These are phyloP conservation scores for Salix udensis DNA, from an alignment of 345 rosid genomes.

Conservation along the genomic window DNA sequence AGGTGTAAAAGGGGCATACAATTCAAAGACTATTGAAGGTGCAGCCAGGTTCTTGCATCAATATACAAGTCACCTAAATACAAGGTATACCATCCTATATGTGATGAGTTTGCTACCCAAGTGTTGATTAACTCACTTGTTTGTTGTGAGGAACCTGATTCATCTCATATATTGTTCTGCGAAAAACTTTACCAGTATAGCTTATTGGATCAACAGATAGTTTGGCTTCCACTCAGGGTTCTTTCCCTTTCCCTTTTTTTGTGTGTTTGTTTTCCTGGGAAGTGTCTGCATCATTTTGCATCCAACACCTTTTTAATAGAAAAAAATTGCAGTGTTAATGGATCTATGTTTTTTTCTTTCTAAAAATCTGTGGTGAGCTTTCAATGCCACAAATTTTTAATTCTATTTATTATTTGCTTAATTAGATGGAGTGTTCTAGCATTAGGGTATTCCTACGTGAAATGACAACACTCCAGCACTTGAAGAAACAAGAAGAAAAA, in stretches of 20 bases:
- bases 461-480: no score
- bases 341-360: not conserved
- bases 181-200: not conserved
- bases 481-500: no score
- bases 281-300: no score
- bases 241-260: not conserved
- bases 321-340: not conserved
- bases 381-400: not conserved
- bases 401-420: not conserved
- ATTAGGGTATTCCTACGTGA: not conserved
- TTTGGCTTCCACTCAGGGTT: not conserved
- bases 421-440: not conserved
- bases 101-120: not conserved
- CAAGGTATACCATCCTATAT: conserved; percentile 37
- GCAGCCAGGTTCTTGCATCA: conserved; percentile 57
- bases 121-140: not conserved
- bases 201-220: not conserved
- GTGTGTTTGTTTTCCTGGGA: no score
- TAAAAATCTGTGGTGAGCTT: not conserved
- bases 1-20: conserved; percentile 78
- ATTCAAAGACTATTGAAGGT: conserved; percentile 62
- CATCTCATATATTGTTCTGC: not conserved
- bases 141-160: conserved; percentile 2
- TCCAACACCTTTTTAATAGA: no score
- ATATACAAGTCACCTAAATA: conserved; percentile 50